Evolutionary conservation across 1,284 basidiomycete genomes (phyloP).

Genomic region (Marasmius tenuissimus): DNA sequence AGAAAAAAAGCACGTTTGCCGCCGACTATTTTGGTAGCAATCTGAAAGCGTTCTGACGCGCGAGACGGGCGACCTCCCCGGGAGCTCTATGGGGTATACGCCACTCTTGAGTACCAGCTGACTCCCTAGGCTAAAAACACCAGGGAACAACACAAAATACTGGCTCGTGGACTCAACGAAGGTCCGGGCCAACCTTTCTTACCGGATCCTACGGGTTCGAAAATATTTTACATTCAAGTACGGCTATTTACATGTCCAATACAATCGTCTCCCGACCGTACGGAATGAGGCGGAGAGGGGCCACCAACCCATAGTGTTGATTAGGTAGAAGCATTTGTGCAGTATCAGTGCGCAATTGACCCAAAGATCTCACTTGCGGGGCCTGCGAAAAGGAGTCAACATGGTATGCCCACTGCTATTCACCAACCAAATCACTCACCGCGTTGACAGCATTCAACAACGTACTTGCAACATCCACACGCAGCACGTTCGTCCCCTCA

Average conservation of each 20-base stretch:
- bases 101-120: too few species aligned
- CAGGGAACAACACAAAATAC: too few species aligned
- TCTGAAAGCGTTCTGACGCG: too few species aligned
- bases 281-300: conserved; percentile 14
- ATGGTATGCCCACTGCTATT: neutral
- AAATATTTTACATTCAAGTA: too few species aligned
- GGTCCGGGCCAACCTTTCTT: too few species aligned
- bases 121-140: too few species aligned
- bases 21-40: too few species aligned
- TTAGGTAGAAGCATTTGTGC: conserved; percentile 1
- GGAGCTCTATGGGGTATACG: too few species aligned
- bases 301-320: conserved; percentile 15
- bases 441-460: conserved; percentile 17
- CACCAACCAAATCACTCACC: conserved; percentile 7
- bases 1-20: too few species aligned
- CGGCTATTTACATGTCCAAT: neutral
- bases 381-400: conserved; percentile 6
- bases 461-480: conserved; percentile 17
- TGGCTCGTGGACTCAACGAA: too few species aligned
- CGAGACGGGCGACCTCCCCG: too few species aligned
- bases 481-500: conserved; percentile 12
- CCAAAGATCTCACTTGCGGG: conserved; percentile 9
- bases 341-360: conserved; percentile 9
- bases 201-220: too few species aligned
- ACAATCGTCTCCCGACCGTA: conserved; percentile 9